Evolutionary conservation across 2,329 filamentous ascomycete genomes (phyloP), one percentile per base, ranked within the genome.

Genomic region (Pyricularia sp.): DNA sequence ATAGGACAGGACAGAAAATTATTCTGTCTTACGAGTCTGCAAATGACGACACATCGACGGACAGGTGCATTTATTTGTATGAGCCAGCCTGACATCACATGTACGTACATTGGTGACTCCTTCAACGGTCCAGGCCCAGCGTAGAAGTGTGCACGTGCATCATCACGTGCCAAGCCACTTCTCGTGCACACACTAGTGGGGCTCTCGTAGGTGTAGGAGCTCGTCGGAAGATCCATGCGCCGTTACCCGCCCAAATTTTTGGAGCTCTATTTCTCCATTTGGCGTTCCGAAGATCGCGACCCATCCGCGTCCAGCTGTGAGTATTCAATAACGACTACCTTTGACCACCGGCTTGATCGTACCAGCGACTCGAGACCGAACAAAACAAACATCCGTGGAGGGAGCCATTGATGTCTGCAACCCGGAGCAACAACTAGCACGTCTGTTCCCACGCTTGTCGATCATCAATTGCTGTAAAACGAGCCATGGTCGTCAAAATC

Each of bases 401-500:
- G 14, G 17, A n/a, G 20, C 9, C 6, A 5, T n/a, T 50, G 20
- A 17, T 50, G 42, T 7, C 12, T 14, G 33, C 17, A 50, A 20
- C 42, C 17, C 42, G 17, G 2, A n/a, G 4, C 17, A n/a, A 17
- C 2, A 7, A 20, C 17, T 17, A 50, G 42, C 42, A 50, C 17
- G n/a, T n/a, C 42, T 50, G 20, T 7, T 50, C 4, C 42, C 10
- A 14, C 33, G 33, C 12, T 36, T 36, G 2, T 20, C 42, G 14
- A 50, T 50, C 42, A 6, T n/a, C 42, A 50, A 50, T 50, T n/a
- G 42, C 17, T 50, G 17, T 17, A 50, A 50, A 50, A 50, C 42
- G 42, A 42, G 63, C 64, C 23, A 97, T 99, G 95, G 94, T 98
- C 71, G 86, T 99, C 76, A 92, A 92, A 79, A 95, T 99, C 79